phyloP scores from a whole-genome alignment of 768 basidiomycete genomes.

The Chalciporus pseudorubinellus region DNA sequence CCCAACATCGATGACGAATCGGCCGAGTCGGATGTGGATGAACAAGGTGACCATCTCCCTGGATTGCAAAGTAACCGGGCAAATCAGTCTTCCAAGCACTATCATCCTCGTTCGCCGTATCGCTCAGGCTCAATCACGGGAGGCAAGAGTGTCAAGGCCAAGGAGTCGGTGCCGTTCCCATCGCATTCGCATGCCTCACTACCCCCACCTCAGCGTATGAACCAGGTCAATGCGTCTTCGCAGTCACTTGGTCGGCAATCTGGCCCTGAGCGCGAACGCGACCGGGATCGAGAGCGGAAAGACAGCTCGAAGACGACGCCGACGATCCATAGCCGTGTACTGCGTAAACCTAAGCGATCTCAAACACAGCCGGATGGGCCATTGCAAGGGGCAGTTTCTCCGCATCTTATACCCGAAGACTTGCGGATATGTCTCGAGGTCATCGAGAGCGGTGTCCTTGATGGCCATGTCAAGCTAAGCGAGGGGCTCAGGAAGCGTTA shows the following conservation, averaged over 20 bases:
- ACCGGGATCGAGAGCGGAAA: conserved; percentile 50
- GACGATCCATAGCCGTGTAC: conserved; percentile 41
- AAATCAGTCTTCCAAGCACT: conserved; percentile 47
- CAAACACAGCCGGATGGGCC: conserved; percentile 48
- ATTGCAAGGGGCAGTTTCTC: conserved; percentile 55
- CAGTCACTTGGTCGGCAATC: conserved; percentile 76
- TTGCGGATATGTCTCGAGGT: conserved; percentile 83
- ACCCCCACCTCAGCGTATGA: conserved; percentile 55
- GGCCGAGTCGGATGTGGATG: conserved; percentile 70
- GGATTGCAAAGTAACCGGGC: conserved; percentile 20
- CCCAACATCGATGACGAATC: conserved; percentile 75
- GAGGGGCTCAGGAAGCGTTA: conserved; percentile 87
- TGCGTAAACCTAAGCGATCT: conserved; percentile 71
- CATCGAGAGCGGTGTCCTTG: conserved; percentile 80
- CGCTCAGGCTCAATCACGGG: conserved; percentile 45
- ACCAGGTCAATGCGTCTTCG: conserved; percentile 58
- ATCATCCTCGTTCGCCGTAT: conserved; percentile 78
- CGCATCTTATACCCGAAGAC: conserved; percentile 84
- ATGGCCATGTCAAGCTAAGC: conserved; percentile 84
- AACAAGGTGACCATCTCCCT: conserved; percentile 49
- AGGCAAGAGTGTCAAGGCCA: conserved; percentile 39
- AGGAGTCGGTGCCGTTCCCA: conserved; percentile 67
- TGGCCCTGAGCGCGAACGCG: conserved; percentile 41
- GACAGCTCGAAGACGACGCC: conserved; percentile 37
- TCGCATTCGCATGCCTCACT: conserved; percentile 78